Percentiles rank a stretch among this genome's conserved stretches.
These are phyloP conservation scores for Fusarium foetens DNA, from an alignment of 2,329 filamentous ascomycete genomes.

Conservation along the genomic window DNA sequence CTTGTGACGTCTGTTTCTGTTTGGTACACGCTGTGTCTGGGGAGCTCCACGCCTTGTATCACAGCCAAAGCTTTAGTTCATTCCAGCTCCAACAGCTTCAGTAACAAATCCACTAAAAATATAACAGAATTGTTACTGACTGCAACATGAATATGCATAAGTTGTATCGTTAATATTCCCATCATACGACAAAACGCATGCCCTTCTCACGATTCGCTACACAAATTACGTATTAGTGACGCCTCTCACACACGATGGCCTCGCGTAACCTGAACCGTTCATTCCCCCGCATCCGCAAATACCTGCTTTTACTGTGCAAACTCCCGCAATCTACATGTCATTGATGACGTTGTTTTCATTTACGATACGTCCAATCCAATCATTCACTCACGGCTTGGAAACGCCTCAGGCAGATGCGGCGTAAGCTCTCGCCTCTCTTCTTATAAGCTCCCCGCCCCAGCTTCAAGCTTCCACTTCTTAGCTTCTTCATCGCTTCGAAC, in stretches of 20 bases:
- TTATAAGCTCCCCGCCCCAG: conserved; percentile 24
- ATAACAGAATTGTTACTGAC: neutral
- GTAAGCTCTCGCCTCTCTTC: conserved; percentile 17
- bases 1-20: conserved; percentile 7
- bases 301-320: conserved; percentile 32
- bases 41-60: neutral
- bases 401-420: conserved; percentile 29
- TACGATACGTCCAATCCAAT: neutral
- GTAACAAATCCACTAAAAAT: neutral
- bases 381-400: neutral
- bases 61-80: neutral
- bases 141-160: neutral
- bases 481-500: conserved; percentile 1
- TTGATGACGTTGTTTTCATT: conserved; percentile 40
- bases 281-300: conserved; percentile 35
- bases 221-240: conserved; percentile 43
- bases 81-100: neutral
- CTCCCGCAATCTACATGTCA: conserved; percentile 42
- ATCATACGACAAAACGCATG: conserved; percentile 17
- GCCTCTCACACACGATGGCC: conserved; percentile 18
- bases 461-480: neutral
- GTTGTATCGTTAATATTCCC: neutral
- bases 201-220: conserved; percentile 4
- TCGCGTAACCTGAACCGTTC: conserved; percentile 14
- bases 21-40: neutral